Evolutionary conservation across 345 rosid species (phyloP).

Genomic region (Aquilaria yunnanensis): DNA sequence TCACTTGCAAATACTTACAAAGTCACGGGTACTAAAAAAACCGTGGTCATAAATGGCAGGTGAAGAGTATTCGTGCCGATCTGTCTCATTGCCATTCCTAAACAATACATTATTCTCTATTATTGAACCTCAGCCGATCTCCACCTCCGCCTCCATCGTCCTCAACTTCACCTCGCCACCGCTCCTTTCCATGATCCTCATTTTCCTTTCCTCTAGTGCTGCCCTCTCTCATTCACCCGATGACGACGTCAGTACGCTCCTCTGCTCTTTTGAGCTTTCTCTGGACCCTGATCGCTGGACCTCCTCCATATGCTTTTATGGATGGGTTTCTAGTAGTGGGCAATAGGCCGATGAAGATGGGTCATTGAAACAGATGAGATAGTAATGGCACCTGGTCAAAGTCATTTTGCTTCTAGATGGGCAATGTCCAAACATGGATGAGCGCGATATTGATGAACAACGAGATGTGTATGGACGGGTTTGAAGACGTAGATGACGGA

Average conservation of each 20-base stretch:
- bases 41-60: no score
- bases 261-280: slow-evolving; percentile 34
- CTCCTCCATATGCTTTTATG: slow-evolving; percentile 32
- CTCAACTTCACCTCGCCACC: slow-evolving; percentile 37
- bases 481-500: slow-evolving; percentile 50
- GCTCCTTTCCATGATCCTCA: slow-evolving; percentile 39
- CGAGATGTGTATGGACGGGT: slow-evolving; percentile 87
- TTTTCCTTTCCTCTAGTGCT: slow-evolving; percentile 43
- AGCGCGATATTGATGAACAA: slow-evolving; percentile 84
- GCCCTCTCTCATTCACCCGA: slow-evolving; percentile 23
- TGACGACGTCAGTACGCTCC: slow-evolving; percentile 20
- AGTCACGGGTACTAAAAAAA: no score
- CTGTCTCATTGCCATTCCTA: no score
- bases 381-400: slow-evolving; percentile 31
- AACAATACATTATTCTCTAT: slow-evolving; percentile 83
- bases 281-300: slow-evolving; percentile 29
- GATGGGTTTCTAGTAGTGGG: no score
- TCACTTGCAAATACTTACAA: no score
- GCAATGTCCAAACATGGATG: slow-evolving; percentile 93
- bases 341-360: slow-evolving; percentile 12
- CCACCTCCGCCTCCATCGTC: slow-evolving; percentile 21
- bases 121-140: slow-evolving; percentile 83
- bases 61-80: no score
- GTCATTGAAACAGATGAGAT: slow-evolving; percentile 65
- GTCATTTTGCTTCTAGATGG: slow-evolving; percentile 62